Base-by-base conservation (phyloP, 495 filamentous ascomycete genomes). In the Aspergillus funiculosus region DNA sequence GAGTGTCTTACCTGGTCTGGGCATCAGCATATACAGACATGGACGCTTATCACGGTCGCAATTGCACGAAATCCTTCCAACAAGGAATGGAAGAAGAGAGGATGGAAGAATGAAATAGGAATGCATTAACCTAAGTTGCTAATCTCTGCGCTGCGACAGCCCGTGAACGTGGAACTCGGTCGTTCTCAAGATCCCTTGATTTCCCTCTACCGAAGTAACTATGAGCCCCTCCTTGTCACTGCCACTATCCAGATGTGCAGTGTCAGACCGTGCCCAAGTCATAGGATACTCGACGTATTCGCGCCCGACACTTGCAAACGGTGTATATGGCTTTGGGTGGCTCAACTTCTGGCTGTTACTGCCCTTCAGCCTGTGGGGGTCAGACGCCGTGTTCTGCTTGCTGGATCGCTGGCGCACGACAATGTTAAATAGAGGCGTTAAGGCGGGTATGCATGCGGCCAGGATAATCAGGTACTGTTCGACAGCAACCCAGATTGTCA, bases 401-500 rank as follows among this genome's bases (percentile, higher is more conserved):
- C 24, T 37, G 1, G 30, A 27, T 17, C 37, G 46, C 29, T 42
- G 20, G 22, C 32, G 30, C 0, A 50, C 32, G 28, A 29, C 31
- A 14, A 43, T 50, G 24, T 50, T 50, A 25, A 50, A 50, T 2
- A 50, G 32, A 0, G 46, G 46, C 1, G 46, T 50, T 15, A 50
- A 15, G 5, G 46, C 28, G 3, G 46, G 46, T 10, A 50, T 50
- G 30, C 46, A 50, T 5, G 46, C 46, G 0, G 46, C 46, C 1
- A 50, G 2, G 29, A 50, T 50, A 13, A 50, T 50, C 0, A 43
- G 39, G 28, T 50, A 50, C 17, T 50, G 46, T 29, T 50, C 46
- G 8, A 50, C 31, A 3, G 38, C 46, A 17, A 43, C 32, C 46
- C 46, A 50, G 32, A 37, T 37, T 2, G 46, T 35, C 1, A 50